A percentile compares a stretch with the other conserved stretches of the same genome.
Evolutionary conservation across 257 asterid species (phyloP).

Genomic region (Catharanthus roseus): DNA sequence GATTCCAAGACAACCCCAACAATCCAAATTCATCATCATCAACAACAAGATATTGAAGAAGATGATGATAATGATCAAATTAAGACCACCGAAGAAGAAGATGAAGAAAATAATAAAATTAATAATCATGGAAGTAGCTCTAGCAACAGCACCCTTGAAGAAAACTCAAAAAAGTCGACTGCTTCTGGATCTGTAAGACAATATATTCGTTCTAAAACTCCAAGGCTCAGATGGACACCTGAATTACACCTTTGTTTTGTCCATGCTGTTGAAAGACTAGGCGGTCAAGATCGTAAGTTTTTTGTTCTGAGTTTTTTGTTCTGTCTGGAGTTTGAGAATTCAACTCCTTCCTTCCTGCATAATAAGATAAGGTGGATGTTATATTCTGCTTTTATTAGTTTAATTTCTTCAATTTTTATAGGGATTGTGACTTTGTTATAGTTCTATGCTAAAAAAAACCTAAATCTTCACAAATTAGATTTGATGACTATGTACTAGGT

Average conservation of each 20-base stretch:
- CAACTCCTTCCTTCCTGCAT: no score
- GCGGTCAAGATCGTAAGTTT: constrained; percentile 84
- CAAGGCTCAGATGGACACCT: constrained; percentile 88
- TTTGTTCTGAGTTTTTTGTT: constrained; percentile 14
- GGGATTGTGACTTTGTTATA: no score
- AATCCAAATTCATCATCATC: constrained; percentile 20
- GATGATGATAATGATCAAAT: constrained; percentile 19
- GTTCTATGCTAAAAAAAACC: no score
- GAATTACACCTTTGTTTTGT: constrained; percentile 83
- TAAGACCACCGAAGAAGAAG: constrained; percentile 20
- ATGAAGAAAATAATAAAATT: constrained; percentile 7
- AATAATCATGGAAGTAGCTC: constrained; percentile 45
- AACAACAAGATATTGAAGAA: no score
- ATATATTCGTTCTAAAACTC: constrained; percentile 71
- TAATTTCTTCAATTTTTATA: no score
- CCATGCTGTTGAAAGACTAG: constrained; percentile 78
- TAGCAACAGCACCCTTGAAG: constrained; percentile 87
- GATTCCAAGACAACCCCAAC: constrained; percentile 36
- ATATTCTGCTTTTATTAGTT: no score
- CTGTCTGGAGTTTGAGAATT: no score
- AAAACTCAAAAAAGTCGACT: constrained; percentile 44
- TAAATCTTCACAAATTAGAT: no score
- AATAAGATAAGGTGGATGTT: no score
- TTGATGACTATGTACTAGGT: no score
- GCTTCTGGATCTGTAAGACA: constrained; percentile 72